Base-by-base conservation (phyloP, 768 basidiomycete genomes). In the Rhodotorula diobovata region DNA sequence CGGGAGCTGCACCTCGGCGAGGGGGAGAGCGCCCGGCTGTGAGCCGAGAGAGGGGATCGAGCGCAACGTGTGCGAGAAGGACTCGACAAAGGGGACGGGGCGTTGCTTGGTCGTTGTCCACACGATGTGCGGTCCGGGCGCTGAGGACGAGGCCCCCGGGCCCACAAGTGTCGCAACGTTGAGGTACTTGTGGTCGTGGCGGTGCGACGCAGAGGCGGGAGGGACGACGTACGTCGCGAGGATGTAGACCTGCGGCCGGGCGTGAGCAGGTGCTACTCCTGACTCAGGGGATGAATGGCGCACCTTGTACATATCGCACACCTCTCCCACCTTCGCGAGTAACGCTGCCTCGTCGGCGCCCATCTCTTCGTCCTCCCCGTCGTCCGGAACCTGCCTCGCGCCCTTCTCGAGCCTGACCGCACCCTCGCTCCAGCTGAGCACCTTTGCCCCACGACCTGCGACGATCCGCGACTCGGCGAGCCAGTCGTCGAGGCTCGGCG, bases 241-340 rank as follows among this genome's bases (percentile, higher is more conserved):
- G 61, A 66, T 34, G 37, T 58, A 62, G 64, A 54, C 46, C 56
- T 64, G 46, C 21, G 25, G 4, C 15, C 2, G 28, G 0, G 4
- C 20, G 10, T 7, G 20, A 41, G n/a, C n/a, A n/a, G n/a, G n/a
- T n/a, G 34, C 34, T 35, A 15, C 14, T 43, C 18, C 8, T 14
- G 41, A 12, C 2, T 2, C 2, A 43, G 41, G 45, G 45, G 45
- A 46, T 5, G 45, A n/a, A 5, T 2, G 46, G 35, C 64, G 43
- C 46, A 66, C 67, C 82, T 90, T 70, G 76, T 81, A 60, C 60
- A 32, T 25, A 5, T 68, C 62, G 20, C 53, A 45, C 7, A 73
- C 61, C 28, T 63, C 65, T 81, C 90, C 62, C 76, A 82, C 16
- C 89, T 30, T 23, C 11, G 28, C 37, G 55, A 64, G 25, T n/a